Evolutionary conservation across 1,139 yeast species (phyloP).

Genomic region (Nakaseomyces uthaithaninus): DNA sequence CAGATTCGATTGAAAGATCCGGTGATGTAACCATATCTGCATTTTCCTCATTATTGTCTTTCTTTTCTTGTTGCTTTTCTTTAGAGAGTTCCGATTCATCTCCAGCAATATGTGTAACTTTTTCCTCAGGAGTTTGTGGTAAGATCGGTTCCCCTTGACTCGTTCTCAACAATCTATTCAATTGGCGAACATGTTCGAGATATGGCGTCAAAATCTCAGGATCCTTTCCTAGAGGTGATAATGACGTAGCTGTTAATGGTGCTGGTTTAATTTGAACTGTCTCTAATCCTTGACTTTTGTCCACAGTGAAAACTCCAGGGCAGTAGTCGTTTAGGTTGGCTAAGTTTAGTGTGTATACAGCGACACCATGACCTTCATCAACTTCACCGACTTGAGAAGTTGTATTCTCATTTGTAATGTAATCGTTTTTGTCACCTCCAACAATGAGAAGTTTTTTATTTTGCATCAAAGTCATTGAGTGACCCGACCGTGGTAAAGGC

Average conservation of each 20-base stretch:
- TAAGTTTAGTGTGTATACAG: constrained; percentile 6
- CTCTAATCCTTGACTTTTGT: not conserved
- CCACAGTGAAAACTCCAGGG: constrained; percentile 7
- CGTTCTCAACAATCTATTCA: constrained; percentile 3
- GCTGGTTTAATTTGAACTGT: not conserved
- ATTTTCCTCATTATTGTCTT: not conserved
- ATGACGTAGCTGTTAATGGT: not conserved
- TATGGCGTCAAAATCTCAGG: constrained; percentile 6
- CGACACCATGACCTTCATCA: constrained; percentile 7
- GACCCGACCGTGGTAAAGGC: constrained; percentile 88
- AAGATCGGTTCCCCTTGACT: not conserved
- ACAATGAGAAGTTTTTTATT: constrained; percentile 63
- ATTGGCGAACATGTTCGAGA: constrained; percentile 3
- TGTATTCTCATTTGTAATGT: constrained; percentile 12
- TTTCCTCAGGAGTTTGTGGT: not conserved
- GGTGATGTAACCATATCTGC: not conserved
- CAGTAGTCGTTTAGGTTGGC: constrained; percentile 4
- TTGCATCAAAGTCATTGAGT: constrained; percentile 60
- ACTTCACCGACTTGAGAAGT: not conserved
- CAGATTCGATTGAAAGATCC: not conserved
- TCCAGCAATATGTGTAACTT: not conserved
- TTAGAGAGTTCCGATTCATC: not conserved
- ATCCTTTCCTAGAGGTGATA: not conserved
- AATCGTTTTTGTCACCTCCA: constrained; percentile 79
- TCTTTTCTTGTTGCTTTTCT: not conserved